phyloP scores from a whole-genome alignment of 108 stramenopile species.

The Skeletonema menzelii region DNA sequence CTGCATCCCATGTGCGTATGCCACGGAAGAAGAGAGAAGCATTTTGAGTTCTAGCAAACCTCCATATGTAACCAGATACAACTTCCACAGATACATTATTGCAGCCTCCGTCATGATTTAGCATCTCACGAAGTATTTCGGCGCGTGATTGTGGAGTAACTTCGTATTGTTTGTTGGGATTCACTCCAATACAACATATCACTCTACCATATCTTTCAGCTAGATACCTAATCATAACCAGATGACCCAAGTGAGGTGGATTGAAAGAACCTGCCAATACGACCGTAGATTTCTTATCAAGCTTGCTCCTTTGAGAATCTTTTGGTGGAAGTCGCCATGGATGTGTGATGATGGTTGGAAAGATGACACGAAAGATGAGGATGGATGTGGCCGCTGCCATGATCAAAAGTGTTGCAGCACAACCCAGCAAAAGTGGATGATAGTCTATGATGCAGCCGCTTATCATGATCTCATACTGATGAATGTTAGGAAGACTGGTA shows the following conservation, averaged over 20 bases:
- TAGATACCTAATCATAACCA: constrained; percentile 79
- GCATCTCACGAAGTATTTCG: constrained; percentile 53
- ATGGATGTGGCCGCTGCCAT: background rate
- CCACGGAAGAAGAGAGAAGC: constrained; percentile 73
- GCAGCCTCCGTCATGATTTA: constrained; percentile 14
- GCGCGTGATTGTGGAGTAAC: constrained; percentile 73
- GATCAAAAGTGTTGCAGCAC: background rate
- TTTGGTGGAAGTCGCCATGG: constrained; percentile 35
- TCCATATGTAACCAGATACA: constrained; percentile 85
- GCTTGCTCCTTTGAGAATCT: constrained; percentile 21
- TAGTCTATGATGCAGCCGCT: background rate
- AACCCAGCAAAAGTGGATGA: background rate
- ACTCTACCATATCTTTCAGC: constrained; percentile 67
- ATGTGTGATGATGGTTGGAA: constrained; percentile 42
- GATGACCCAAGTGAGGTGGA: constrained; percentile 85
- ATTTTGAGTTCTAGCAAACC: constrained; percentile 64
- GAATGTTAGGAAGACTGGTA: background rate
- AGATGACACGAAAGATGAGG: constrained; percentile 29
- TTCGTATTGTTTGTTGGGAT: constrained; percentile 75
- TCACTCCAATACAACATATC: constrained; percentile 78
- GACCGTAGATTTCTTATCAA: constrained; percentile 47
- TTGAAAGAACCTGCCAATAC: constrained; percentile 85
- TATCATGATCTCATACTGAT: background rate
- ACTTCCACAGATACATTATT: constrained; percentile 69
- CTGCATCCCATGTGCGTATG: constrained; percentile 84